Conservation (phyloP, 345 rosid genomes). For the Syzygium jambos region DNA sequence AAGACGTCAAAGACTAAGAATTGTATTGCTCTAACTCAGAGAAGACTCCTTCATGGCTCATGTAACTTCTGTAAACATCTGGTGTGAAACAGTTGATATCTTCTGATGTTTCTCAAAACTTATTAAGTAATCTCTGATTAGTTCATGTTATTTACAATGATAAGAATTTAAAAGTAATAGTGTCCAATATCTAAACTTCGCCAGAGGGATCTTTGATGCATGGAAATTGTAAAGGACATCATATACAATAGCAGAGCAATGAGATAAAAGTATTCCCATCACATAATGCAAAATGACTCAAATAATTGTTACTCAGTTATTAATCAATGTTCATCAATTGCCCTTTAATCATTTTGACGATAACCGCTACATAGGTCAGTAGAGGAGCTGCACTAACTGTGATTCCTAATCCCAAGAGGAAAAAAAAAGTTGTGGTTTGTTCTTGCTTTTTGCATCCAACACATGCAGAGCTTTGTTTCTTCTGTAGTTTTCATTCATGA, state of each 20-base stretch:
- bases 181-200: background rate
- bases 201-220: background rate
- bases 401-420: background rate
- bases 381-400: background rate
- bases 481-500: background rate
- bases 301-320: background rate
- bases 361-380: background rate
- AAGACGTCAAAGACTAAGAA: background rate
- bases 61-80: background rate
- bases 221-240: background rate
- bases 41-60: background rate
- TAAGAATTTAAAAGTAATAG: background rate
- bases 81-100: background rate
- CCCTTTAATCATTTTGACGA: background rate
- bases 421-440: background rate
- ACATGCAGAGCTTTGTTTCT: background rate
- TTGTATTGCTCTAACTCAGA: background rate
- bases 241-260: background rate
- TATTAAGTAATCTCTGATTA: background rate
- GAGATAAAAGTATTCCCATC: background rate
- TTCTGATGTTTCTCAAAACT: background rate
- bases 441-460: background rate
- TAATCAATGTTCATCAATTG: background rate
- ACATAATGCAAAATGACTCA: background rate
- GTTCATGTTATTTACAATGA: background rate